Conservation (phyloP, 1,139 yeast genomes). For the Sugiyamaella xylanicola region DNA sequence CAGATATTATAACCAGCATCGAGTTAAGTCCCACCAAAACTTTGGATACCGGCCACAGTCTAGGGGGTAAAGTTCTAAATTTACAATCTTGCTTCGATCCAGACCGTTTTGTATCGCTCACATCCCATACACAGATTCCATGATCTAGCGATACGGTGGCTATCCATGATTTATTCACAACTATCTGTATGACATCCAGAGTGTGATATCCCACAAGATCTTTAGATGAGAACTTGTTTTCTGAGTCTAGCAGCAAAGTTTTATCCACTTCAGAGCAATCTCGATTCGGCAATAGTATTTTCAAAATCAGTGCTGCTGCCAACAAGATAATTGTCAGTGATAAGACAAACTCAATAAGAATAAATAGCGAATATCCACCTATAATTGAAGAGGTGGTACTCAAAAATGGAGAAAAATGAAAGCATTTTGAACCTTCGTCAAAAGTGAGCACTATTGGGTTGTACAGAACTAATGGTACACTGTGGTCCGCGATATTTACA, state of each 20-base stretch:
- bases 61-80: constrained; percentile 46
- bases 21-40: constrained; percentile 63
- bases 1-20: constrained; percentile 58
- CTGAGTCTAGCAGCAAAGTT: constrained; percentile 16
- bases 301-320: constrained; percentile 44
- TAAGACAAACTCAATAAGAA: constrained; percentile 46
- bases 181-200: constrained; percentile 63
- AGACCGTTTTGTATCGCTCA: constrained; percentile 56
- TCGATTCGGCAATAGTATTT: constrained; percentile 34
- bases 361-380: constrained; percentile 18
- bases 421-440: constrained; percentile 10
- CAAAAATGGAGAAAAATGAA: constrained; percentile 4
- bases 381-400: constrained; percentile 14
- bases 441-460: constrained; percentile 24
- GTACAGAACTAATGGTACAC: constrained; percentile 14
- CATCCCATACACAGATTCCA: constrained; percentile 72
- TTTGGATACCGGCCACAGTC: constrained; percentile 70
- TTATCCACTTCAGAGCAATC: constrained; percentile 20
- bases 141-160: constrained; percentile 77
- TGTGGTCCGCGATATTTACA: not conserved
- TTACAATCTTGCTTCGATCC: constrained; percentile 37
- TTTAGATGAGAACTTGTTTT: constrained; percentile 46
- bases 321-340: constrained; percentile 48
- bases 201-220: constrained; percentile 61
- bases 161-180: constrained; percentile 56